phyloP scores from a whole-genome alignment of 371 early-diverging fungal genomes.

The Paraphysoderma sedebokerense region DNA sequence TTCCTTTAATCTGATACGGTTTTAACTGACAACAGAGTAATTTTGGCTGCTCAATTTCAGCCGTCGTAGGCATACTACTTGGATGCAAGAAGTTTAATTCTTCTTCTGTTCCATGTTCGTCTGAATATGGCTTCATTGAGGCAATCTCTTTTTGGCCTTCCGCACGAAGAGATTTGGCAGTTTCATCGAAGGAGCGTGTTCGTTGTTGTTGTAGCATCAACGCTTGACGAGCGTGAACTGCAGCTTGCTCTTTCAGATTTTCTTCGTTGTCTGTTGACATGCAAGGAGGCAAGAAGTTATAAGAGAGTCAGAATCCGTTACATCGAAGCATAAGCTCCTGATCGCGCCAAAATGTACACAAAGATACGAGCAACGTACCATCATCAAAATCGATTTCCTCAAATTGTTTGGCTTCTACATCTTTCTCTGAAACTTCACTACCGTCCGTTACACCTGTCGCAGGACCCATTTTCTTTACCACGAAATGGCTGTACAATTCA shows the following conservation, averaged over 20 bases:
- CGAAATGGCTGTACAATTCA: conserved; percentile 92
- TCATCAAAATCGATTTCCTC: conserved; percentile 62
- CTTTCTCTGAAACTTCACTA: neutral
- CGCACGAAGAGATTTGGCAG: neutral
- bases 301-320: neutral
- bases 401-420: conserved; percentile 7
- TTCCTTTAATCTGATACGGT: conserved; percentile 93
- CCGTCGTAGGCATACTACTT: conserved; percentile 42
- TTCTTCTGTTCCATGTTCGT: too few relatives aligned
- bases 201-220: neutral
- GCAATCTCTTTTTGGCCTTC: neutral
- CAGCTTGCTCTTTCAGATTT: conserved; percentile 44
- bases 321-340: neutral
- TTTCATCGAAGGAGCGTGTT: neutral
- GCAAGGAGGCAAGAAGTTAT: too few relatives aligned
- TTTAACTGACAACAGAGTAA: conserved; percentile 81
- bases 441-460: neutral
- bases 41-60: conserved; percentile 62
- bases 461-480: conserved; percentile 53
- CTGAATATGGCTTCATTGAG: too few relatives aligned
- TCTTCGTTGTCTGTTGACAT: conserved; percentile 51
- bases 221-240: neutral
- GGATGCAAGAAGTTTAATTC: conserved; percentile 72
- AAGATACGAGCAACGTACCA: conserved; percentile 7
- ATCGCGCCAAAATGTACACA: neutral